A percentile compares a stretch with the other conserved stretches of the same genome.
Evolutionary conservation across 495 filamentous ascomycete species (phyloP).

Genomic region (Penicillium coffeae): DNA sequence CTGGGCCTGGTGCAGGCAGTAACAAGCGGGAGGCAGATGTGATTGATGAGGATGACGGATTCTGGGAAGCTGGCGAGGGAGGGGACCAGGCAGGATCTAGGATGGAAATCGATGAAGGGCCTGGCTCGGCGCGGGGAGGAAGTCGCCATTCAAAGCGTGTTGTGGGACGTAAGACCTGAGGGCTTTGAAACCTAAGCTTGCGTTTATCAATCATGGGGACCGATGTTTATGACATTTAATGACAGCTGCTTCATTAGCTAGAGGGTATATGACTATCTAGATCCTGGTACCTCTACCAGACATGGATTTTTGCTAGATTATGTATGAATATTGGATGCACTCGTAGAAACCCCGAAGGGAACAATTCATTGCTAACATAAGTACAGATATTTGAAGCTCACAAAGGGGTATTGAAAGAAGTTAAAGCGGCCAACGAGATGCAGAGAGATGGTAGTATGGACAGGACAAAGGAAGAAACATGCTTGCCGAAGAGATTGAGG

Average conservation of each 20-base stretch:
- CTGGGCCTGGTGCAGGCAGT: too few relatives aligned
- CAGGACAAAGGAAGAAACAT: conserved; percentile 18
- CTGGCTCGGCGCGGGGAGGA: conserved; percentile 24
- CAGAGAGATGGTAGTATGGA: conserved; percentile 21
- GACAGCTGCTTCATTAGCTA: background rate
- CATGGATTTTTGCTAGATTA: background rate
- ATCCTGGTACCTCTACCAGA: background rate
- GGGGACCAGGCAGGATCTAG: conserved; percentile 41
- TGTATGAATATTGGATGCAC: conserved; percentile 10
- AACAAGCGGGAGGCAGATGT: conserved; percentile 45
- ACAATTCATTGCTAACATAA: conserved; percentile 31
- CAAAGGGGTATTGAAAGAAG: conserved; percentile 39
- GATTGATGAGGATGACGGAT: conserved; percentile 45
- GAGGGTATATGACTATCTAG: background rate
- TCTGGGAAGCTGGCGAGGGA: conserved; percentile 43
- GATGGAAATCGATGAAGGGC: conserved; percentile 46
- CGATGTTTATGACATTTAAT: background rate
- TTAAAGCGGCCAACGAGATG: conserved; percentile 13
- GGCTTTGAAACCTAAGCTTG: too few relatives aligned
- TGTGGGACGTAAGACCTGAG: conserved; percentile 39
- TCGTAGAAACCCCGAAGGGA: conserved; percentile 21
- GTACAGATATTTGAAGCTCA: conserved; percentile 25
- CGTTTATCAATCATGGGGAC: background rate
- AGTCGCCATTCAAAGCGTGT: conserved; percentile 37
- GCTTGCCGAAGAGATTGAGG: conserved; percentile 9